Evolutionary conservation across 1,139 yeast genomes (phyloP).

Genomic region (Pichia sp.): DNA sequence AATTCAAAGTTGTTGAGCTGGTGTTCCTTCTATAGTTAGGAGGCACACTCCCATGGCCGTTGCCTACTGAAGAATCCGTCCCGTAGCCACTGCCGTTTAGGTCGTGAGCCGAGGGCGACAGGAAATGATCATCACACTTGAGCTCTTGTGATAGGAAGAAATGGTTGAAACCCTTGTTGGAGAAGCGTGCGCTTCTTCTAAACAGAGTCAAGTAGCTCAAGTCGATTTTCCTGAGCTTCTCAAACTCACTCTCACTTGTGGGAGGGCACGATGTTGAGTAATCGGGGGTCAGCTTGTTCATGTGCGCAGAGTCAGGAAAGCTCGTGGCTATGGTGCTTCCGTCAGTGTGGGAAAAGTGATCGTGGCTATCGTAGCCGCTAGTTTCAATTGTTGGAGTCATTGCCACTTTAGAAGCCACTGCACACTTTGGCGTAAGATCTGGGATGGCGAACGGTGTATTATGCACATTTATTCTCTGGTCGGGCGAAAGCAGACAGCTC

Average conservation of each 20-base stretch:
- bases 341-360: background rate
- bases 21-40: background rate
- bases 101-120: background rate
- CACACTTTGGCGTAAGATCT: background rate
- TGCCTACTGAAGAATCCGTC: background rate
- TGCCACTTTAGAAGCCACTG: background rate
- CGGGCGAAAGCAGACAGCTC: conserved; percentile 3
- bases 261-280: background rate
- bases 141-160: conserved; percentile 82
- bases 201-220: conserved; percentile 54
- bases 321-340: background rate
- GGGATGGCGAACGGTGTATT: background rate
- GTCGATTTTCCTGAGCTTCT: conserved; percentile 26
- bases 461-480: background rate
- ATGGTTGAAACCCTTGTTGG: conserved; percentile 31
- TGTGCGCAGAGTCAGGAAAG: background rate
- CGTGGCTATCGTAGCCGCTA: background rate
- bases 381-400: background rate
- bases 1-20: background rate
- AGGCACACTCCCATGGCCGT: background rate
- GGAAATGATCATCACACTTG: conserved; percentile 16
- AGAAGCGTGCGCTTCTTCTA: conserved; percentile 36
- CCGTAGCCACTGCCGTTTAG: background rate
- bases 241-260: conserved; percentile 10
- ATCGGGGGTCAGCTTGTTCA: background rate